Evolutionary conservation across 352 stramenopile species (phyloP).

Genomic region (Phytophthora capsici): DNA sequence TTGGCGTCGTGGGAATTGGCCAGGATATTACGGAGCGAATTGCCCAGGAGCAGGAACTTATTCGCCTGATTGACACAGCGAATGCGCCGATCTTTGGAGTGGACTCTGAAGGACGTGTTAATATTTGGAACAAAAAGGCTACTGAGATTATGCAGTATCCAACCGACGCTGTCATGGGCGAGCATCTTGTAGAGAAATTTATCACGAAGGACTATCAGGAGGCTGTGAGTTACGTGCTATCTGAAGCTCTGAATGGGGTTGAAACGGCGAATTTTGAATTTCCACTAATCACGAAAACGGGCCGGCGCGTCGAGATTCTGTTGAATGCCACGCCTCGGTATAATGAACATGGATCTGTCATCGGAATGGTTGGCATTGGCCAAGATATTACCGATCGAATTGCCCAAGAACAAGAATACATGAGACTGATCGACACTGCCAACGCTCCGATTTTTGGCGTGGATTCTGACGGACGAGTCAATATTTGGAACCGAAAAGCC

Average conservation of each 20-base stretch:
- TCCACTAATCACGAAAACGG: constrained; percentile 55
- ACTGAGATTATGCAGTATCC: constrained; percentile 71
- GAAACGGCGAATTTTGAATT: constrained; percentile 76
- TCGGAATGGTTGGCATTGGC: constrained; percentile 69
- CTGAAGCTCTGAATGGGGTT: constrained; percentile 60
- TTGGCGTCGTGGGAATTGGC: constrained; percentile 83
- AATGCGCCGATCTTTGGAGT: constrained; percentile 82
- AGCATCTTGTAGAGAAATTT: constrained; percentile 69
- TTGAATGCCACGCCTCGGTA: constrained; percentile 61
- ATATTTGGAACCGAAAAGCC: constrained; percentile 73
- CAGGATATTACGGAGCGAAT: constrained; percentile 75
- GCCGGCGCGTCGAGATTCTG: constrained; percentile 50
- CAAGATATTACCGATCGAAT: constrained; percentile 72
- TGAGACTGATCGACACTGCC: constrained; percentile 70
- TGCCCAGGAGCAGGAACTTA: constrained; percentile 71
- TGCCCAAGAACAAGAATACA: constrained; percentile 74
- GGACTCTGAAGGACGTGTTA: constrained; percentile 61
- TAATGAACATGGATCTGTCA: constrained; percentile 51
- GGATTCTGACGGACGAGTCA: constrained; percentile 56
- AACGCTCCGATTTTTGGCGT: constrained; percentile 79
- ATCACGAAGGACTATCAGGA: constrained; percentile 67
- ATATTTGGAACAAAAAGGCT: constrained; percentile 75
- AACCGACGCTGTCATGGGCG: constrained; percentile 61
- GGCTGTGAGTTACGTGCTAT: constrained; percentile 57
- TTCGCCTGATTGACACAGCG: constrained; percentile 71